Base-by-base conservation (phyloP, 495 filamentous ascomycete genomes). In the Parachaetomium inaequale region DNA sequence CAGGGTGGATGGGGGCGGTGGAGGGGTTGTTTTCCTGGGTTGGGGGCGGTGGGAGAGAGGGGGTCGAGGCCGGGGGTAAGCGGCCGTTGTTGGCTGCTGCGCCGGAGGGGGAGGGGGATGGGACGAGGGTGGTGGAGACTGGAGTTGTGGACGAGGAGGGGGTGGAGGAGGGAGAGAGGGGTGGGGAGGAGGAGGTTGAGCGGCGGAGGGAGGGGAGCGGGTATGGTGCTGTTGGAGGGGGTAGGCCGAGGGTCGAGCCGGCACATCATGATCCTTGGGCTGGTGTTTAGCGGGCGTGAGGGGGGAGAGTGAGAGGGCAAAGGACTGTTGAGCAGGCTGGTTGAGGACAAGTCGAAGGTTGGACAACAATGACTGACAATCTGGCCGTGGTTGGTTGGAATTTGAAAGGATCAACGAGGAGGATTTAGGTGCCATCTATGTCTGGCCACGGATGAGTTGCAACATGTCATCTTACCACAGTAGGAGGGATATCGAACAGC, bases 101-200 rank as follows among this genome's bases (percentile, higher is more conserved):
- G 15, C 5, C 32, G 31, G 42, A 32, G 17, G 2, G 14, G 31
- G 29, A 19, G 14, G 31, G 11, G 26, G 19, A 31, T n/a, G 43
- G 77, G 29, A 56, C 32, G 31, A 62, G 68, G 1, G 28, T 52
- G n/a, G 43, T 34, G 15, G 4, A 46, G 59, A 0, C 28, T 0
- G 62, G 45, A 12, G 26, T 14, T 63, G 83, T 43, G 49, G 45
- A 49, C 8, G 45, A 38, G 8, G 55, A 82, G 3, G 83, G 73
- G 21, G 84, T 71, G 3, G 85, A 86, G 26, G 82, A 80, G 19
- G 88, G 65, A 42, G 42, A 36, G n/a, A 84, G 70, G 26, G 57
- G 85, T 61, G 51, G 81, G 72, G 49, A 79, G 14, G 38, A 31
- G 77, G 49, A 81, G 54, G 29, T 75, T 64, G 57, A 77, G 70